Evolutionary conservation across 2,329 filamentous ascomycete genomes (phyloP), one percentile per base, ranked within the genome.

Genomic region (Sporothrix sp.): DNA sequence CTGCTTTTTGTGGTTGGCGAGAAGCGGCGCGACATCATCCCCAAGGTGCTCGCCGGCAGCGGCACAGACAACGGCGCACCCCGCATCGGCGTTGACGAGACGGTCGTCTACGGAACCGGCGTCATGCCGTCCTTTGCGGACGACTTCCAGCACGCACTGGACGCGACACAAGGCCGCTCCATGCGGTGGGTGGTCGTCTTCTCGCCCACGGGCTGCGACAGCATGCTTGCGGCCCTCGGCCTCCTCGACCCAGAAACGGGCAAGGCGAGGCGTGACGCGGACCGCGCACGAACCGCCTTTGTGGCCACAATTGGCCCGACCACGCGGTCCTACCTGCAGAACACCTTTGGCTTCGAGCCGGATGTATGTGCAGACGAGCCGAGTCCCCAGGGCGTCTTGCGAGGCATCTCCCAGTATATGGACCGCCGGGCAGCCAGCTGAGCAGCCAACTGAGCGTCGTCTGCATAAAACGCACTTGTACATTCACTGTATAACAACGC

Each of bases 251-350:
- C 65, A 5, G 61, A 63, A 16, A 74, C 70, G 1, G 68, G 69
- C 18, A 23, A 28, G 30, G 58, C 57, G 27, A 61, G 49, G 10
- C 16, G 5, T 6, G 20, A 28, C 1, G 18, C 32, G 7, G 18
- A 25, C 7, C n/a, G 21, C 7, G 63, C 25, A 9, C 53, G 46
- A 9, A 73, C 65, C 46, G 84, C 81, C 1, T 81, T 78, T 55
- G 72, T 97, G 54, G 87, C 84, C 13, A 94, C 90, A 0, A 98
- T 98, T 65, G 93, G 93, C 1, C 91, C 93, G 11, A 98, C 93
- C 16, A 98, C 93, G 10, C 76, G 83, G 56, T 81, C 89, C 58
- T 82, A 87, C 66, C 68, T 98, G 39, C 63, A 71, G 14, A 70
- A 72, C 18, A 74, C 72, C 1, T 87, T 88, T 63, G 77, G 69